phyloP scores from a whole-genome alignment of 2,329 filamentous ascomycete genomes.

The Lasiodiplodia gonubiensis region DNA sequence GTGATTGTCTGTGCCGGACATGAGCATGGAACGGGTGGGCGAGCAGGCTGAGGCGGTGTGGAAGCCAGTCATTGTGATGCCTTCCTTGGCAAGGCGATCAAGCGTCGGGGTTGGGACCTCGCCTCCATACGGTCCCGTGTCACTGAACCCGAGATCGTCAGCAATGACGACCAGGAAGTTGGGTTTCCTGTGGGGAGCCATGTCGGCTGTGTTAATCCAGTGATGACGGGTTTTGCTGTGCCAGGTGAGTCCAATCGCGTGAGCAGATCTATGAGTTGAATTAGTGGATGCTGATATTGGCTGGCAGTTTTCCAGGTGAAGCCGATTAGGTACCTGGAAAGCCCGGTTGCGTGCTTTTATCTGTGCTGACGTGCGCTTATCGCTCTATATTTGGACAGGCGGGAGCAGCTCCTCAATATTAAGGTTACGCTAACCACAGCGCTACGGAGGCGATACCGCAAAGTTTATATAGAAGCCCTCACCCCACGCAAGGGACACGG shows the following conservation, averaged over 20 bases:
- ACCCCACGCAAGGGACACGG: not conserved
- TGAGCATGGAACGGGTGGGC: slow-evolving; percentile 31
- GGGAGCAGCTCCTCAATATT: not conserved
- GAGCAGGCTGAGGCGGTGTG: slow-evolving; percentile 30
- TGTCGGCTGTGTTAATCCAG: not conserved
- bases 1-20: slow-evolving; percentile 28
- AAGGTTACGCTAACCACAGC: no score
- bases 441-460: no score
- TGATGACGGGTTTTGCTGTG: not conserved
- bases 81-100: slow-evolving; percentile 27
- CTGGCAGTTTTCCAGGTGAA: not conserved
- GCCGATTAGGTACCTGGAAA: not conserved
- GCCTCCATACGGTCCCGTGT: slow-evolving; percentile 29
- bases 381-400: not conserved
- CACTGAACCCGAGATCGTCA: slow-evolving; percentile 32
- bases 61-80: slow-evolving; percentile 27
- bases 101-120: slow-evolving; percentile 30
- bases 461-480: no score
- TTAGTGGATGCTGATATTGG: not conserved
- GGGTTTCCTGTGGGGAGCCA: slow-evolving; percentile 12
- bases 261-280: not conserved
- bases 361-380: slow-evolving; percentile 16
- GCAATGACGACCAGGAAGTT: slow-evolving; percentile 41
- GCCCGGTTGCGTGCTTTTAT: not conserved
- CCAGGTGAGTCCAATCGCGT: no score